Conservation (phyloP, 192 early-diverging fungal species). For the Allomyces macrogynus region DNA sequence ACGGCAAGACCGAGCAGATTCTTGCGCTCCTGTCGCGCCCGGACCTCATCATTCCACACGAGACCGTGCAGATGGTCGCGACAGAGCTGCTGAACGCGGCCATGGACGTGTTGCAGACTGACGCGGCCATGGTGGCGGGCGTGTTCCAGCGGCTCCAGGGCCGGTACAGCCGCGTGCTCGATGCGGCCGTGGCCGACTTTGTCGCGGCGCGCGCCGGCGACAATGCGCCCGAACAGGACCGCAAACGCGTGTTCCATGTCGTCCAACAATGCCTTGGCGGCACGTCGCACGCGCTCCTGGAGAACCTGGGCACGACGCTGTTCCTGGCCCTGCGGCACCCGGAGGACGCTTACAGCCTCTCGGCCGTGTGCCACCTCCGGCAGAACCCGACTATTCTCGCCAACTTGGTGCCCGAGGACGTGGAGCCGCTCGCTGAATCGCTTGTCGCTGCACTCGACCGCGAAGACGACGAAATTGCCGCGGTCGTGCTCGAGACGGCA, state of each 20-base stretch:
- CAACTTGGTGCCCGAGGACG: not conserved
- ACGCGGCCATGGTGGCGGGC: constrained; percentile 5
- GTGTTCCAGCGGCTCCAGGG: constrained; percentile 16
- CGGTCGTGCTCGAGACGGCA: not conserved
- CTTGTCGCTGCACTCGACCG: constrained; percentile 24
- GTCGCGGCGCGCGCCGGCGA: not conserved
- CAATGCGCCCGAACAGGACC: not conserved
- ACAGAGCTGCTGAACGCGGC: constrained; percentile 17
- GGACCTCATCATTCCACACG: not conserved
- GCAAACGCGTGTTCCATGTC: not conserved
- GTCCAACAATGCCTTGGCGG: not conserved
- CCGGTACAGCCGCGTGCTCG: not conserved
- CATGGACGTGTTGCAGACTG: constrained; percentile 5
- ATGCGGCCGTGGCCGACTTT: not conserved
- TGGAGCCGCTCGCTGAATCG: constrained; percentile 28
- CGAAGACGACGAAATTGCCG: constrained; percentile 14
- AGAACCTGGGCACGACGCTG: not conserved
- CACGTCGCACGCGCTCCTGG: not conserved
- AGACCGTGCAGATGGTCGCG: constrained; percentile 13
- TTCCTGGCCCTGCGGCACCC: not conserved
- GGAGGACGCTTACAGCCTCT: not conserved
- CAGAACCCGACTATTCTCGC: not conserved
- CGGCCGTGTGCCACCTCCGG: not conserved
- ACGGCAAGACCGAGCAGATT: not conserved
- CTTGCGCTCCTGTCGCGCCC: not conserved